These are phyloP conservation scores for Capronia coronata DNA, from an alignment of 2,329 filamentous ascomycete genomes.

Conservation along the genomic window DNA sequence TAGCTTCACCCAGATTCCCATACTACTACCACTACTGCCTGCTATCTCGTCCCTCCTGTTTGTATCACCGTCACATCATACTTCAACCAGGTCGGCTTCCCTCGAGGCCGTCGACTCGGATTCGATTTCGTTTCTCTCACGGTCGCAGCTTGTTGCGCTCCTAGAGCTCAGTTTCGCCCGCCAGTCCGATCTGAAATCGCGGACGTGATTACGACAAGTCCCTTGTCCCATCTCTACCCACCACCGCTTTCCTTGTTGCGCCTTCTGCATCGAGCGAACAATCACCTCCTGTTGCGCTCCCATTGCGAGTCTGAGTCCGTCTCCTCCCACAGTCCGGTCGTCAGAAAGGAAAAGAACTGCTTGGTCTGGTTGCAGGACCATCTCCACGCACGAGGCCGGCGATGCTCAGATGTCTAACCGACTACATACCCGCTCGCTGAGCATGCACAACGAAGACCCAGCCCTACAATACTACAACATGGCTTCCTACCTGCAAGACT, in stretches of 20 bases:
- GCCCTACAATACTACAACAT: not conserved
- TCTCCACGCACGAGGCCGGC: not conserved
- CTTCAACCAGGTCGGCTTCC: not conserved
- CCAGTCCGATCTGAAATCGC: not conserved
- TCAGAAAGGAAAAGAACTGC: not conserved
- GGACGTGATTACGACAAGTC: not conserved
- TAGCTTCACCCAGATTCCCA: slow-evolving; percentile 1
- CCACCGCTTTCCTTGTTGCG: not conserved
- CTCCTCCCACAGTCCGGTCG: not conserved
- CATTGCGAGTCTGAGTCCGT: not conserved
- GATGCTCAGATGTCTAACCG: slow-evolving; percentile 3
- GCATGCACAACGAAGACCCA: not conserved
- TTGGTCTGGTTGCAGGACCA: not conserved
- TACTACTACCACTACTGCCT: not conserved
- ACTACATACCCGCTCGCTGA: slow-evolving; percentile 1
- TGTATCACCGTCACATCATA: slow-evolving; percentile 2
- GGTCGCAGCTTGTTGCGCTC: slow-evolving; percentile 2
- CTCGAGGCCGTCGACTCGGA: not conserved
- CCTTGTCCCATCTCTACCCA: not conserved
- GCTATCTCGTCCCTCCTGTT: not conserved
- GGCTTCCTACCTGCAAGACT: slow-evolving; percentile 18
- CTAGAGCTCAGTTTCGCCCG: not conserved
- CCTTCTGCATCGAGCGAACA: not conserved
- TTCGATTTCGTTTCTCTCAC: not conserved
- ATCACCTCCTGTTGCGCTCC: slow-evolving; percentile 1